Conservation (phyloP, 2,329 filamentous ascomycete genomes). For the Cordyceps sp. region DNA sequence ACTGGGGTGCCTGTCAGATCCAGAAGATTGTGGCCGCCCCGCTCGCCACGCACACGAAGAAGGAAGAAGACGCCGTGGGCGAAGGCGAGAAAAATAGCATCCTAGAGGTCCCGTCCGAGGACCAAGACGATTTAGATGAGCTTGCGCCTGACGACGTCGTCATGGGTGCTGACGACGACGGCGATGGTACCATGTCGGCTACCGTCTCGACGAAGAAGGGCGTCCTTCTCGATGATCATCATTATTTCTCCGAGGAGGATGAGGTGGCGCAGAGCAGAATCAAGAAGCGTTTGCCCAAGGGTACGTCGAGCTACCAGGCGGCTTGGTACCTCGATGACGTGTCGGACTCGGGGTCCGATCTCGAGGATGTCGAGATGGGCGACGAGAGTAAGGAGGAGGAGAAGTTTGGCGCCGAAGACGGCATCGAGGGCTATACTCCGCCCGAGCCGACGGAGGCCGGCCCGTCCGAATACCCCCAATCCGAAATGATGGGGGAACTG, state of each 20-base stretch:
- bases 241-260: conserved; percentile 83
- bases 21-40: conserved; percentile 74
- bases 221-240: conserved; percentile 87
- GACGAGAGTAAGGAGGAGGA: conserved; percentile 43
- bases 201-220: conserved; percentile 50
- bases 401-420: conserved; percentile 62
- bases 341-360: conserved; percentile 73
- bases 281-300: conserved; percentile 68
- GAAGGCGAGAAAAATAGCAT: conserved; percentile 35
- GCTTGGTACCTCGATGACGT: conserved; percentile 81
- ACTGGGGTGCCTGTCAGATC: conserved; percentile 89
- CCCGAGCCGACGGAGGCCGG: conserved; percentile 59
- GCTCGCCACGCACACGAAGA: conserved; percentile 42
- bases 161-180: conserved; percentile 48
- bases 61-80: conserved; percentile 50
- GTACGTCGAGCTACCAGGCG: conserved; percentile 85
- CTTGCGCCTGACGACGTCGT: conserved; percentile 73
- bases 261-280: conserved; percentile 25
- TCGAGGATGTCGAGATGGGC: conserved; percentile 47
- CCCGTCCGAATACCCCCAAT: conserved; percentile 82
- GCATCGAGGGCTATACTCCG: conserved; percentile 51
- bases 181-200: conserved; percentile 21
- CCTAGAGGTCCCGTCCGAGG: conserved; percentile 56
- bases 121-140: conserved; percentile 68
- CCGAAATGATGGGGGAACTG: conserved; percentile 75